Base-by-base conservation (phyloP, 2,329 filamentous ascomycete genomes). In the Purpureocillium lavendulum region DNA sequence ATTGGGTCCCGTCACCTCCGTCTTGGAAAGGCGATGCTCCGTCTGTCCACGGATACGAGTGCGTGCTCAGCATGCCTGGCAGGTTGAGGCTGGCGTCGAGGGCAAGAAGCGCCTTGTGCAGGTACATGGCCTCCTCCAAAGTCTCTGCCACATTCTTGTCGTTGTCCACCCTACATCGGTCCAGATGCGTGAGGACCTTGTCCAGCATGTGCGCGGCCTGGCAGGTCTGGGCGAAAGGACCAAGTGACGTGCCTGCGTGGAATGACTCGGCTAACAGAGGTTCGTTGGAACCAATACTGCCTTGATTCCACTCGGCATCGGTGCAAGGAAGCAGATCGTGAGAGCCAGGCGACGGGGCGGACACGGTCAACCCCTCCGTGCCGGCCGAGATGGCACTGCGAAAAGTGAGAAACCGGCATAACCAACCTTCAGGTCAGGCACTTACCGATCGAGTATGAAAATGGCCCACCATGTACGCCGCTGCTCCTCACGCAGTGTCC, bases 401-500 rank as follows among this genome's bases (percentile, higher is more conserved):
- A 10, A 5, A 10, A 26, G 21, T 26, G 5, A 26, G 21, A 26
- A 10, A 26, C 10, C 21, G 21, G 6, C 10, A 26, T 10, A 5
- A 10, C 10, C 21, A 10, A 26, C 6, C 10, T 6, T 5, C 21
- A 26, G 21, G 21, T 10, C 21, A 26, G 21, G 5, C 21, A 26
- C 21, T 14, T 33, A 48, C 45, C 47, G 44, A 18, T 52, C 49
- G 4, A 52, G 40, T 2, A 50, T 24, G 14, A 47, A 45, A 7
- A 52, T 41, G 3, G 48, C 42, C 48, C 49, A 49, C 45, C 45
- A 49, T 4, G 45, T 47, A 30, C 47, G 38, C 4, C 45, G 36
- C 11, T 48, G 44, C 30, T 50, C 49, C 37, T 50, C 48, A 4
- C 42, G 36, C 7, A 46, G 39, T 1, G 40, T 44, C 47, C 44